These are phyloP conservation scores for Neurospora tetrasperma DNA, from an alignment of 495 filamentous ascomycete genomes.

Conservation along the genomic window DNA sequence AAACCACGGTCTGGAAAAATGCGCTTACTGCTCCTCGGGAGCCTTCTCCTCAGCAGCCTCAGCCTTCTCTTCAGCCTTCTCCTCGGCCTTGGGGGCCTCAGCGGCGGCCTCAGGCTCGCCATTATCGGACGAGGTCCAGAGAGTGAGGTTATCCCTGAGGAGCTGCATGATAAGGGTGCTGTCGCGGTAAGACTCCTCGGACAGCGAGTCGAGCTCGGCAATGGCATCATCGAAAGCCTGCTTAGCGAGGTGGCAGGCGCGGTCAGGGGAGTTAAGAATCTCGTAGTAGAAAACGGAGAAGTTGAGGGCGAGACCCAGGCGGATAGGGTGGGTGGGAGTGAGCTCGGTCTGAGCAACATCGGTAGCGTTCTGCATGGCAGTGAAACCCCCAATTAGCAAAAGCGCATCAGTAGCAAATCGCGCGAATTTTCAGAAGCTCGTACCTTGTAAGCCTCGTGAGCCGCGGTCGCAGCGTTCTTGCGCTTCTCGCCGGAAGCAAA, in stretches of 20 bases:
- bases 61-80: conserved; percentile 45
- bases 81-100: conserved; percentile 54
- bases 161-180: conserved; percentile 99
- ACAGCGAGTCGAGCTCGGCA: conserved; percentile 96
- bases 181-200: conserved; percentile 98
- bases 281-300: conserved; percentile 99
- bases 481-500: conserved; percentile 99
- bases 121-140: conserved; percentile 97
- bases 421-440: conserved; percentile 1
- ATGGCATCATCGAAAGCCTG: conserved; percentile 99
- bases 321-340: conserved; percentile 96
- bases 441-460: conserved; percentile 99
- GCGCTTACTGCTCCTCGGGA: conserved; percentile 28
- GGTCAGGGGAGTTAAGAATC: conserved; percentile 97
- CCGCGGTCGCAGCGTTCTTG: conserved; percentile 90
- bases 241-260: conserved; percentile 98
- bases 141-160: conserved; percentile 96
- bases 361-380: conserved; percentile 66
- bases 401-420: not conserved
- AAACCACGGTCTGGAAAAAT: not conserved
- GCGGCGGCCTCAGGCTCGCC: conserved; percentile 63
- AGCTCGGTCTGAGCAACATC: conserved; percentile 96
- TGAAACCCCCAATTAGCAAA: conserved; percentile 1
- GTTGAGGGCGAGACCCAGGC: conserved; percentile 95
- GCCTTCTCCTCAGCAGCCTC: conserved; percentile 44